A percentile compares a stretch with the other conserved stretches of the same genome.
phyloP scores from a whole-genome alignment of 106 monocot species.

The Posidonia australis region DNA sequence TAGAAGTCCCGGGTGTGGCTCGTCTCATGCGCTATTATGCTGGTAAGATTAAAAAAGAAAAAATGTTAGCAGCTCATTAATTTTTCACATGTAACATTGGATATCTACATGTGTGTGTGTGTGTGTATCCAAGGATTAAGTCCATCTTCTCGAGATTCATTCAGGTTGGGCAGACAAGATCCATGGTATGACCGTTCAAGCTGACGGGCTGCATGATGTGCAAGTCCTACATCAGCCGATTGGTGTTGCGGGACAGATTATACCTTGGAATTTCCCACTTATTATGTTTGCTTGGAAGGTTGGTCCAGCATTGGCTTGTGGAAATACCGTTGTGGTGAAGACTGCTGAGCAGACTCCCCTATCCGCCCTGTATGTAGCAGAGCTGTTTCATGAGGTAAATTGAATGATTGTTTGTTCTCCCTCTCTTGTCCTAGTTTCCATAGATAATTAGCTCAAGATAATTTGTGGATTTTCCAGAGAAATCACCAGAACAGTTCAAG shows the following conservation, averaged over 20 bases:
- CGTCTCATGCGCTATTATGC: slow-evolving; percentile 88
- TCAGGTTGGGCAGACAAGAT: slow-evolving; percentile 96
- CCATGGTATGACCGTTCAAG: slow-evolving; percentile 75
- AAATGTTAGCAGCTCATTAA: too few relatives aligned
- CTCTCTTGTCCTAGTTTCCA: too few relatives aligned
- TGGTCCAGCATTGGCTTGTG: slow-evolving; percentile 90
- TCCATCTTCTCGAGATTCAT: too few relatives aligned
- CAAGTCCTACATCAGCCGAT: slow-evolving; percentile 84
- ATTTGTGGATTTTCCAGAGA: too few relatives aligned
- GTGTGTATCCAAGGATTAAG: too few relatives aligned
- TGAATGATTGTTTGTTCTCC: too few relatives aligned
- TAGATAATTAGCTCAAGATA: too few relatives aligned
- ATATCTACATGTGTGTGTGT: too few relatives aligned
- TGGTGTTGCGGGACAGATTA: slow-evolving; percentile 80
- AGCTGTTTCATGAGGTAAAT: slow-evolving; percentile 81
- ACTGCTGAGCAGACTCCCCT: slow-evolving; percentile 92
- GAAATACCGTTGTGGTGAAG: slow-evolving; percentile 80
- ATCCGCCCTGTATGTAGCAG: slow-evolving; percentile 53
- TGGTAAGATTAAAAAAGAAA: too few relatives aligned
- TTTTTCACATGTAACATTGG: too few relatives aligned
- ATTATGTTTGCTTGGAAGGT: slow-evolving; percentile 91
- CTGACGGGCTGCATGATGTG: slow-evolving; percentile 79
- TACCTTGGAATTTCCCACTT: slow-evolving; percentile 95
- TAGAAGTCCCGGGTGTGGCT: slow-evolving; percentile 63
- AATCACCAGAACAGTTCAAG: too few relatives aligned